Evolutionary conservation across 2,329 filamentous ascomycete species (phyloP).

Genomic region (Periconia macrospinosa): DNA sequence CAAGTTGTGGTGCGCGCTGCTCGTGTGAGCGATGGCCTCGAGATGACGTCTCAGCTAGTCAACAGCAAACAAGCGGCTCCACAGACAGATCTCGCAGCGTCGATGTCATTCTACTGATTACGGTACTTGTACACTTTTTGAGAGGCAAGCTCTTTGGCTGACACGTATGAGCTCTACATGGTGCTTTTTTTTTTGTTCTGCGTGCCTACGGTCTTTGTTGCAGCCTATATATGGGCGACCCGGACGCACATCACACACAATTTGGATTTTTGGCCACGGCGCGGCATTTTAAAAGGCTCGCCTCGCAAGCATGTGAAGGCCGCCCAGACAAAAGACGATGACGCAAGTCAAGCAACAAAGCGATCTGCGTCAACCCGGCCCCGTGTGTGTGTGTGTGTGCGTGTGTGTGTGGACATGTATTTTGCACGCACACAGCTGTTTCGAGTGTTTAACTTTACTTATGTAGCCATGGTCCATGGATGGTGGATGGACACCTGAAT

Average conservation of each 20-base stretch:
- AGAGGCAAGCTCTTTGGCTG: too few relatives aligned
- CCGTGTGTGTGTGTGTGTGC: too few relatives aligned
- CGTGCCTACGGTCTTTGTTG: neutral
- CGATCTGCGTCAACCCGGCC: too few relatives aligned
- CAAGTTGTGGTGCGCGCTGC: conserved; percentile 9
- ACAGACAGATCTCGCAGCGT: conserved; percentile 2
- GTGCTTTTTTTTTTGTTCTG: neutral
- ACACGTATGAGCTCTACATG: too few relatives aligned
- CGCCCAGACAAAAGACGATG: neutral
- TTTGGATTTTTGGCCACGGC: neutral
- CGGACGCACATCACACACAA: neutral
- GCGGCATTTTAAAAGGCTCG: too few relatives aligned
- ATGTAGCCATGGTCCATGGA: too few relatives aligned
- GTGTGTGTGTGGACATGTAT: neutral
- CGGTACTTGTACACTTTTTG: too few relatives aligned
- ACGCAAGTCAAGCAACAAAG: neutral
- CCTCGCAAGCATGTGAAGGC: neutral
- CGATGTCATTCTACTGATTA: conserved; percentile 4
- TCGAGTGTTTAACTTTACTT: too few relatives aligned
- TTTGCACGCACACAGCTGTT: neutral
- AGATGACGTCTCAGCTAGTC: conserved; percentile 13
- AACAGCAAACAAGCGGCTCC: conserved; percentile 11
- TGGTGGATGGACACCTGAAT: neutral
- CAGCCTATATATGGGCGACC: neutral
- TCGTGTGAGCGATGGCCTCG: conserved; percentile 10